A percentile compares a stretch with the other conserved stretches of the same genome.
phyloP scores from a whole-genome alignment of 2,329 filamentous ascomycete species.

The Pestalotiopsis sp. region DNA sequence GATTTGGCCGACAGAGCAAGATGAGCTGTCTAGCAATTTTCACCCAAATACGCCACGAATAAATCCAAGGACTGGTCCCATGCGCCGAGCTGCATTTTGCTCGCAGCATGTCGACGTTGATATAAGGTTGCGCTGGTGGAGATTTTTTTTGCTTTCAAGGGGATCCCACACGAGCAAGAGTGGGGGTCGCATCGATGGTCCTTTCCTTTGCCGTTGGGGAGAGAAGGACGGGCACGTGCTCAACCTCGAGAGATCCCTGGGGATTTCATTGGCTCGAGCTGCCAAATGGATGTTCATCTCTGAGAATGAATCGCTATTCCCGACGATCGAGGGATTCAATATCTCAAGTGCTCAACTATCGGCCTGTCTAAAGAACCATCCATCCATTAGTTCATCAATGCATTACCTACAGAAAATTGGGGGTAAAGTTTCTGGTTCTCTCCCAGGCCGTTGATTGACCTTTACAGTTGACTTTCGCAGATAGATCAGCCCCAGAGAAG shows the following conservation, averaged over 20 bases:
- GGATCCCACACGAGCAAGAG: background rate
- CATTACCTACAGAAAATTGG: background rate
- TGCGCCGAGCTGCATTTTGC: background rate
- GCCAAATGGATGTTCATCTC: background rate
- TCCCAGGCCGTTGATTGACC: background rate
- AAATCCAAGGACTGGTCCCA: background rate
- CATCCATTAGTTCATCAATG: background rate
- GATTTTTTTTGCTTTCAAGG: background rate
- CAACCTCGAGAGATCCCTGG: background rate
- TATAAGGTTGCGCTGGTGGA: conserved; percentile 8
- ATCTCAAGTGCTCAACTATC: too few relatives aligned
- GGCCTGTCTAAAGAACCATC: background rate
- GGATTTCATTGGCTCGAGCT: background rate
- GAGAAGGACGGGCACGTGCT: background rate
- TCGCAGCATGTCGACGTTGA: background rate
- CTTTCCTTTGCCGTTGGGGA: background rate
- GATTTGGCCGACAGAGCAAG: too few relatives aligned
- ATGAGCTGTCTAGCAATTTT: too few relatives aligned
- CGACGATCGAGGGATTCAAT: background rate
- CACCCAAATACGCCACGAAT: too few relatives aligned
- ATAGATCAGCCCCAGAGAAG: background rate
- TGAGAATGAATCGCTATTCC: background rate
- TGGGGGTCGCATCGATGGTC: background rate
- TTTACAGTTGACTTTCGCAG: background rate
- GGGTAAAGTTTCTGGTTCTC: background rate